Conservation (phyloP, 2,329 filamentous ascomycete species). For the Clonostachys chloroleuca region DNA sequence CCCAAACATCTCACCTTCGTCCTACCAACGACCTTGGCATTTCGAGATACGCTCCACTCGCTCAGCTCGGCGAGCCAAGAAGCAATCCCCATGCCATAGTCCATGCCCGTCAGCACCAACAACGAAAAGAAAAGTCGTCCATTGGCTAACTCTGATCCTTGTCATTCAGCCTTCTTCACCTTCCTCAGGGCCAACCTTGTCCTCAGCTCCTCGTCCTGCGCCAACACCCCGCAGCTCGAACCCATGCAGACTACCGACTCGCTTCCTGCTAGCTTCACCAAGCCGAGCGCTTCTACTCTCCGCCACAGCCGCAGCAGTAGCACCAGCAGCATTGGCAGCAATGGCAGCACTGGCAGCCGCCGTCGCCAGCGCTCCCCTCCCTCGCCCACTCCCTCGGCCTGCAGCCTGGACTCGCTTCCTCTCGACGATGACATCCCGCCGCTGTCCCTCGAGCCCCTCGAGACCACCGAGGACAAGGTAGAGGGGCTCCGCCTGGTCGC, state of each 20-base stretch:
- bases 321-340: constrained; percentile 30
- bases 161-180: constrained; percentile 68
- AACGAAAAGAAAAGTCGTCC: not conserved
- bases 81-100: constrained; percentile 1
- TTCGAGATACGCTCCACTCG: too few species aligned
- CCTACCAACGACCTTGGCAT: too few species aligned
- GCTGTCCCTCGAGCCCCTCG: constrained; percentile 56
- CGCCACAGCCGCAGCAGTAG: not conserved
- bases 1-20: not conserved
- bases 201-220: constrained; percentile 57
- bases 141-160: not conserved
- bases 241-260: constrained; percentile 14
- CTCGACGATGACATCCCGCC: constrained; percentile 50
- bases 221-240: constrained; percentile 57
- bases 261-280: constrained; percentile 27
- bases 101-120: not conserved
- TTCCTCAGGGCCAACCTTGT: constrained; percentile 78
- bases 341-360: constrained; percentile 18
- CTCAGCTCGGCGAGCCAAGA: too few species aligned
- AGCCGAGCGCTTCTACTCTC: constrained; percentile 48
- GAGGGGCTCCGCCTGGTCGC: constrained; percentile 70
- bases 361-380: constrained; percentile 54
- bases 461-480: constrained; percentile 53
- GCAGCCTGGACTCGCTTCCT: constrained; percentile 26
- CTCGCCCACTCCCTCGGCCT: constrained; percentile 34